A percentile compares a stretch with the other conserved stretches of the same genome.
These are phyloP conservation scores for Yamadazyma atlantica DNA, from an alignment of 1,139 yeast species.

Conservation along the genomic window DNA sequence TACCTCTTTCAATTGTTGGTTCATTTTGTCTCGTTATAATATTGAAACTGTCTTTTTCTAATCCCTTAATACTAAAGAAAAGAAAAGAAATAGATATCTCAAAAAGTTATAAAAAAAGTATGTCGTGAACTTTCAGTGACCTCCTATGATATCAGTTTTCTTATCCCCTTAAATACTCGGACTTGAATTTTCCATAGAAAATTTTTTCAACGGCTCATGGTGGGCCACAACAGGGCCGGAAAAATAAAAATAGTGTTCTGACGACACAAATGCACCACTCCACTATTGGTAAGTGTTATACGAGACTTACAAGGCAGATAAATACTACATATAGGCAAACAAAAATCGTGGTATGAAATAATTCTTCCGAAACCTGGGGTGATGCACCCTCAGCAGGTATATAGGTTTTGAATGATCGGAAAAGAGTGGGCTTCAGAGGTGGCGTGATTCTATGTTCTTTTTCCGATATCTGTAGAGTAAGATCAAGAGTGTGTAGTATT, in stretches of 20 bases:
- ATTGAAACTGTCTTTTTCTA: background rate
- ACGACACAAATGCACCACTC: no score
- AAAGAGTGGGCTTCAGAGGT: no score
- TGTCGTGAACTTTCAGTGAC: background rate
- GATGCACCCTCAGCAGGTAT: no score
- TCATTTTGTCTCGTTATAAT: slow-evolving; percentile 19
- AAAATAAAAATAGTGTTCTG: no score
- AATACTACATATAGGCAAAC: no score
- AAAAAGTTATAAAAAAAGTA: background rate
- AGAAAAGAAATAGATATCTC: background rate
- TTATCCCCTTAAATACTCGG: slow-evolving; percentile 6
- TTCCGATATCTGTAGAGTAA: no score
- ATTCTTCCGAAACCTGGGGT: background rate
- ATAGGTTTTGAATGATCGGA: no score
- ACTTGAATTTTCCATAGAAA: slow-evolving; percentile 6
- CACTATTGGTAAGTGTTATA: no score
- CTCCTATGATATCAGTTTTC: background rate
- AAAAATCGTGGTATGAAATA: no score
- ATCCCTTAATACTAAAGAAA: background rate
- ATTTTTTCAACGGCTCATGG: slow-evolving; percentile 1
- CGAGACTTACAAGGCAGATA: no score
- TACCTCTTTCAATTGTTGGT: slow-evolving; percentile 28
- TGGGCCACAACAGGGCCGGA: background rate
- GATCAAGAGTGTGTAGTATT: no score
- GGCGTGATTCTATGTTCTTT: no score